phyloP scores from a whole-genome alignment of 2,329 filamentous ascomycete species.

The Aspergillus hortae region DNA sequence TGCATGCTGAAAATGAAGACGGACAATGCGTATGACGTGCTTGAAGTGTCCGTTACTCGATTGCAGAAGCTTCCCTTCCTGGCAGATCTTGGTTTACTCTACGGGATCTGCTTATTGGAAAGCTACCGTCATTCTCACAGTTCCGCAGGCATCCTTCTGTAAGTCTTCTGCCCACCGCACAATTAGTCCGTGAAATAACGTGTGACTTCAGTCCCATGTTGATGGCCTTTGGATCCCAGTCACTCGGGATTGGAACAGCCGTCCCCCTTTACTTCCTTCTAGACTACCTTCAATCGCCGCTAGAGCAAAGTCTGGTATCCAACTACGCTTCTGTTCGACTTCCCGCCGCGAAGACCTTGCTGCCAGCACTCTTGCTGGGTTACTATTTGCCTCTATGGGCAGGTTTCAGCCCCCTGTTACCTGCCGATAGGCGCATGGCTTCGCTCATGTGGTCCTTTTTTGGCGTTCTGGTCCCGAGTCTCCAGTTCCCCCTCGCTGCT shows the following conservation, averaged over 20 bases:
- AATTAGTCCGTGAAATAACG: too few species aligned
- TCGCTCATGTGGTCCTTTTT: slow-evolving; percentile 5
- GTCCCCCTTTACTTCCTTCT: slow-evolving; percentile 2
- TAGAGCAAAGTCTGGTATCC: neutral
- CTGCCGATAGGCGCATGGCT: slow-evolving; percentile 6
- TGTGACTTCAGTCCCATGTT: neutral
- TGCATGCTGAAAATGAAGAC: slow-evolving; percentile 8
- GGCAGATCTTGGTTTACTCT: slow-evolving; percentile 3
- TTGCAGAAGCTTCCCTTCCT: slow-evolving; percentile 10
- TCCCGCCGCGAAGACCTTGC: neutral
- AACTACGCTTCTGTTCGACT: neutral
- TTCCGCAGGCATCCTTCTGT: slow-evolving; percentile 1
- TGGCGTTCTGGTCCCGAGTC: neutral
- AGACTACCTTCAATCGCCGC: slow-evolving; percentile 1
- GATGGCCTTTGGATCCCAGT: neutral
- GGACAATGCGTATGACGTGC: neutral
- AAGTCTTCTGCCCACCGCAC: neutral
- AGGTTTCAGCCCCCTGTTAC: slow-evolving; percentile 3
- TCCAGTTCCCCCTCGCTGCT: neutral
- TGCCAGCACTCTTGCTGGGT: slow-evolving; percentile 2
- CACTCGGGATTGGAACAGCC: slow-evolving; percentile 1
- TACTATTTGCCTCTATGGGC: slow-evolving; percentile 2
- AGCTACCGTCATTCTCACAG: slow-evolving; percentile 5
- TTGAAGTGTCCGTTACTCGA: neutral
- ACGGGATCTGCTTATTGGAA: slow-evolving; percentile 10